Percentiles rank a stretch among this genome's conserved stretches.
Evolutionary conservation across 225 moss, liverwort and hornwort species (phyloP).

Genomic region (Polytrichum formosum): DNA sequence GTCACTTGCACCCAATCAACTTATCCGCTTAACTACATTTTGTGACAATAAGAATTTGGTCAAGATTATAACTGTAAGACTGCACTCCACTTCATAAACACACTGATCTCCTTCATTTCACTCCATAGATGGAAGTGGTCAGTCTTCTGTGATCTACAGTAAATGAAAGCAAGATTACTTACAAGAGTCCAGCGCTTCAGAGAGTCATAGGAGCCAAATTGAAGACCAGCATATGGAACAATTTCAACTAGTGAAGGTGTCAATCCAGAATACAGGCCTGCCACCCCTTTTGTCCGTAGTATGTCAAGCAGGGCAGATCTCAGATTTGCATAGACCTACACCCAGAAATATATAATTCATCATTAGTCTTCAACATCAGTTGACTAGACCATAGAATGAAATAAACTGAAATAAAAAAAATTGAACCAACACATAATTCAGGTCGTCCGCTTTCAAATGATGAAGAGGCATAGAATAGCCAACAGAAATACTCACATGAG

Average conservation of each 20-base stretch:
- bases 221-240: constrained; percentile 89
- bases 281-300: constrained; percentile 51
- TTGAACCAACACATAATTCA: too few relatives aligned
- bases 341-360: constrained; percentile 1
- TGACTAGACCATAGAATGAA: neutral
- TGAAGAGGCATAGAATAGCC: too few relatives aligned
- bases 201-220: constrained; percentile 84
- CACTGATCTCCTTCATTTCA: too few relatives aligned
- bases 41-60: too few relatives aligned
- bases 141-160: neutral
- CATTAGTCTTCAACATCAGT: neutral
- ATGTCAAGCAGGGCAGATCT: constrained; percentile 65
- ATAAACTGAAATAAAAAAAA: neutral
- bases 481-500: too few relatives aligned
- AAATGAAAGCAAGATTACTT: constrained; percentile 16
- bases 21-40: too few relatives aligned
- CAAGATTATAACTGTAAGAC: too few relatives aligned
- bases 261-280: constrained; percentile 80
- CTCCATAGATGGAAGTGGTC: too few relatives aligned
- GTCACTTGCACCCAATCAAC: too few relatives aligned
- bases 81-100: too few relatives aligned
- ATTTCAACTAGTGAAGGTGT: constrained; percentile 84
- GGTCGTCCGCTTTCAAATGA: too few relatives aligned
- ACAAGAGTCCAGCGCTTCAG: constrained; percentile 77
- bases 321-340: constrained; percentile 77